Conservation (phyloP, 768 basidiomycete species). For the Botryobasidium botryosum region DNA sequence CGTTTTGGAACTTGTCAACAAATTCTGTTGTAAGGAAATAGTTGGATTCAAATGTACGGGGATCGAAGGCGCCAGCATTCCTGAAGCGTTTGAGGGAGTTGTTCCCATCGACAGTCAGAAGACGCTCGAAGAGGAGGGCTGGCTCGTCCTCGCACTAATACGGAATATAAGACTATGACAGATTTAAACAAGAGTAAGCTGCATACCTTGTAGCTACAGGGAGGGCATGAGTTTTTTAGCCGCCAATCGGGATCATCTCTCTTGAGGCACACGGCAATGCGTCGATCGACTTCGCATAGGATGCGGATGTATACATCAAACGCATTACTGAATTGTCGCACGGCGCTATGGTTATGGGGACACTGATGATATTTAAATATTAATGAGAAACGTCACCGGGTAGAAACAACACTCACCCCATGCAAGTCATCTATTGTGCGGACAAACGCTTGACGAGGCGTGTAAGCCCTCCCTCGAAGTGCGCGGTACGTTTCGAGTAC, state of each 20-base stretch:
- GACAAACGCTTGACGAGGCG: too few species aligned
- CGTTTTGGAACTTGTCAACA: background rate
- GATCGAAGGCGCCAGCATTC: conserved; percentile 4
- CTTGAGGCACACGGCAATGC: background rate
- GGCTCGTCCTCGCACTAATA: conserved; percentile 20
- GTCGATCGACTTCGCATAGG: background rate
- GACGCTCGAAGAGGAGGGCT: conserved; percentile 13
- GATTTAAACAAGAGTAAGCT: background rate
- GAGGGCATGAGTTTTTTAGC: background rate
- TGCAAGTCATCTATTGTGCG: too few species aligned
- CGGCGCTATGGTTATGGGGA: too few species aligned
- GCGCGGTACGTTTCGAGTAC: too few species aligned
- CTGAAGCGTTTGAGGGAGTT: conserved; percentile 21
- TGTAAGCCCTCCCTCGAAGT: too few species aligned
- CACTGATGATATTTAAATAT: too few species aligned
- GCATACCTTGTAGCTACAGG: conserved; percentile 16
- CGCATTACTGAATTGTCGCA: background rate
- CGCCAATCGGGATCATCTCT: background rate
- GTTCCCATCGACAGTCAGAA: conserved; percentile 23
- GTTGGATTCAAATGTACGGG: background rate
- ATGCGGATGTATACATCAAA: background rate
- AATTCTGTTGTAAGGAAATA: background rate
- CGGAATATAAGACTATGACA: background rate
- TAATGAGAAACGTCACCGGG: too few species aligned
- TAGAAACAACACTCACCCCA: too few species aligned